Evolutionary conservation across 1,139 yeast species (phyloP), one percentile per base, ranked within the genome.

Genomic region (Debaryomycetaceae sp.): DNA sequence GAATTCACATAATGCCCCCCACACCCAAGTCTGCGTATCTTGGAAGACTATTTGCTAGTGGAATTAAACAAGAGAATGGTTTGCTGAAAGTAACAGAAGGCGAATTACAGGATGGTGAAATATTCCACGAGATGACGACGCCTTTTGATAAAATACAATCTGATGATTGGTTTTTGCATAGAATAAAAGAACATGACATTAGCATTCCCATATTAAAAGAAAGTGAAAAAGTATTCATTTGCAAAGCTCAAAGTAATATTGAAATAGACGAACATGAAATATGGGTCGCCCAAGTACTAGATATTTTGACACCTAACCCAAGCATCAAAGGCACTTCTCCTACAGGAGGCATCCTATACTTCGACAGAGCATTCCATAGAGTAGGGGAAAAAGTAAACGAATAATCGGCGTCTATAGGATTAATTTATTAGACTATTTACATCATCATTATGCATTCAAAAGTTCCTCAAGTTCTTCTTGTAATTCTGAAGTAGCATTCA

Each of bases 251-350:
- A 32, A 63, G 72, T 30, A 79, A 77, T 6, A 70, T 86, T 41
- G 61, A 61, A 15, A 80, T 88, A 0, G 88, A 83, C 43, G 87
- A 83, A 50, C 96, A 89, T 59, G 96, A 88, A 56, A 81, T 89
- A 2, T 88, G 96, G 95, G 80, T 87, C 3, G 94, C 86, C 3
- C 70, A 73, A 42, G 87, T 84, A 1, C 57, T 72, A 30, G 82
- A 82, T 37, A 74, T 81, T 5, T 40, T 75, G 17, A 42, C 46
- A 4, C 63, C 70, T 19, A 57, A 63, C 22, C 52, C 55, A 18
- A 48, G 51, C 2, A 51, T 53, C 16, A 38, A 45, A 3, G 32
- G 36, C 2, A 42, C 45, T 7, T 52, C 53, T 40, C 53, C 53
- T 40, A 60, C 73, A 2, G 88, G 88, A 3, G 88, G 88, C 0